Base-by-base conservation (phyloP, 257 asterid genomes). In the Salvia miltiorrhiza region DNA sequence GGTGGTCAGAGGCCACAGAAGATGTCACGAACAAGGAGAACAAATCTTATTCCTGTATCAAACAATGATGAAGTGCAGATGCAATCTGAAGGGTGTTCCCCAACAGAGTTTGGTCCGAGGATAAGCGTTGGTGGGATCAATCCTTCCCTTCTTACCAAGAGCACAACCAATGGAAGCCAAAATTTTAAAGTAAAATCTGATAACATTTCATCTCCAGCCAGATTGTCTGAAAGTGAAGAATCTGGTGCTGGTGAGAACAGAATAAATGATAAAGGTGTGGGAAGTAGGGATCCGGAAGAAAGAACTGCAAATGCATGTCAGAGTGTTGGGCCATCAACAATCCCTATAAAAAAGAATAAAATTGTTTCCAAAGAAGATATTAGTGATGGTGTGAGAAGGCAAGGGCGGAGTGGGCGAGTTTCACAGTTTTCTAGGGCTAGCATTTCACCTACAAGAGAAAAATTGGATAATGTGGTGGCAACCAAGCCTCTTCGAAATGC, bases 1-100 rank as follows among this genome's bases (percentile, higher is more conserved):
- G 88, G 45, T 76, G 97, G 99, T 73, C 99, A 91, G 87, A 84
- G 98, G 82, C 89, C 96, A n/a, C 97, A 89, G 67, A 94, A 94
- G 80, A 87, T 85, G 52, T 85, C 98, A 64, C 93, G 99, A 28
- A 83, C 93, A 0, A 85, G 98, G 90, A 86, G 99, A 81, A 87
- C 95, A 57, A 91, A 94, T 79, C 86, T 94, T 71, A 77, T 83
- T 62, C 97, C 99, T 40, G 94, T 91, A 57, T 79, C 92, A 49
- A 89, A 84, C 85, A 91, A 82, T 68, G 95, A 89, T 59, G 99
- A 89, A 74, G 53, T 76, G 43, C 98, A 82, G 76, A 74, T 80
- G 70, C 94, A 88, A 60, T 80, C 92, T 58, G 99, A 89, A 77
- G 93, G 93, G 48, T 82, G 87, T 77, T 81, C 96, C 48, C 88